Percentiles rank a stretch among this genome's conserved stretches.
phyloP scores from a whole-genome alignment of 2,329 filamentous ascomycete species.

The Fusarium solani-melongenae region DNA sequence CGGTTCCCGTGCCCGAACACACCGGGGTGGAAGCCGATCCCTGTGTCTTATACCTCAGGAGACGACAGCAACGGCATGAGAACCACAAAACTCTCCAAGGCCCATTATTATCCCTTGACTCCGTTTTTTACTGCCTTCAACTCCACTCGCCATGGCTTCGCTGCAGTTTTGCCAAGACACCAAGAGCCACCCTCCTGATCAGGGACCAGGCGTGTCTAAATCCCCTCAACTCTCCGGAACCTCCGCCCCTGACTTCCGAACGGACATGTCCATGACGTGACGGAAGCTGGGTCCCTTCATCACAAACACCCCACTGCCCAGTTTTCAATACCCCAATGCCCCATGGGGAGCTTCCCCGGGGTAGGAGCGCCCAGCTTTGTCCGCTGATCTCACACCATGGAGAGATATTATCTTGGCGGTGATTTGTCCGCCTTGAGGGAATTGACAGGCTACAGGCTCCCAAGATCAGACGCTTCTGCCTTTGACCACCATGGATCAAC shows the following conservation, averaged over 20 bases:
- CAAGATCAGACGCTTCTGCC: background rate
- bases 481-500: constrained; percentile 1
- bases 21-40: background rate
- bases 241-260: background rate
- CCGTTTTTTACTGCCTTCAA: constrained; percentile 5
- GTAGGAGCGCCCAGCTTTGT: background rate
- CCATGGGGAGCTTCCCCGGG: constrained; percentile 19
- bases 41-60: background rate
- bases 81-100: background rate
- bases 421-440: background rate
- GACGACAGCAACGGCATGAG: background rate
- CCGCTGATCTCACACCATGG: background rate
- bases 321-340: constrained; percentile 14
- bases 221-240: background rate
- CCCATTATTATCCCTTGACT: background rate
- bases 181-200: constrained; percentile 59
- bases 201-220: constrained; percentile 49
- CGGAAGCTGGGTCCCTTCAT: background rate
- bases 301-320: constrained; percentile 15
- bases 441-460: background rate
- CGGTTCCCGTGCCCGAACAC: background rate
- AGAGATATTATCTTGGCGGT: background rate
- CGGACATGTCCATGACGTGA: constrained; percentile 14
- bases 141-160: background rate
- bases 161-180: constrained; percentile 1